These are phyloP conservation scores for Scutellaria galericulata DNA, from an alignment of 257 asterid species.

Conservation along the genomic window DNA sequence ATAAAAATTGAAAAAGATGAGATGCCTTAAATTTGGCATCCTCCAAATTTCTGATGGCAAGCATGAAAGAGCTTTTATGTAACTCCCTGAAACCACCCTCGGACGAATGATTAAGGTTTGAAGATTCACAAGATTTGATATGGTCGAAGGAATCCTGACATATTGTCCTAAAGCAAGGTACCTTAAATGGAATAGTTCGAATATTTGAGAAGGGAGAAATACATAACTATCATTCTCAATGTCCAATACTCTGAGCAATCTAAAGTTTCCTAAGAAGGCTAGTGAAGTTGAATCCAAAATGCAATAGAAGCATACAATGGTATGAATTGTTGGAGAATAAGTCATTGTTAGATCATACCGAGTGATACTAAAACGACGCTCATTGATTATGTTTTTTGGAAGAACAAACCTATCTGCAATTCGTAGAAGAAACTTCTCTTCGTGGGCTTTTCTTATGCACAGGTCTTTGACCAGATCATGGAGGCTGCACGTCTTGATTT, in stretches of 20 bases:
- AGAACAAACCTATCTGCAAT: neutral
- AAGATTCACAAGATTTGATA: conserved; percentile 26
- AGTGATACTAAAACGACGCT: neutral
- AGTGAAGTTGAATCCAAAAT: neutral
- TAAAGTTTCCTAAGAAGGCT: neutral
- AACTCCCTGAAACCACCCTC: too few species aligned
- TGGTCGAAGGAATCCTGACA: neutral
- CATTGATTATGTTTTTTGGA: neutral
- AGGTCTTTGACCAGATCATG: conserved; percentile 22
- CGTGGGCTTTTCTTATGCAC: conserved; percentile 21
- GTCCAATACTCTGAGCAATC: conserved; percentile 15
- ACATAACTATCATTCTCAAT: neutral
- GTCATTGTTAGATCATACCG: neutral
- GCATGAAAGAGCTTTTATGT: neutral
- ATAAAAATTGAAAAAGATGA: neutral
- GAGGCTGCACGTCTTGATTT: conserved; percentile 15
- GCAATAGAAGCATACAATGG: neutral
- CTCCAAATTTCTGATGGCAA: conserved; percentile 26
- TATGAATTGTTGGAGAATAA: neutral
- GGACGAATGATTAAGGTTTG: conserved; percentile 25
- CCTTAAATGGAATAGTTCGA: conserved; percentile 13
- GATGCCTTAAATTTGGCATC: conserved; percentile 24
- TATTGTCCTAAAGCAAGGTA: neutral
- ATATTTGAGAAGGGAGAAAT: neutral
- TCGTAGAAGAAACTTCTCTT: conserved; percentile 20